Conservation (phyloP, 164 flowering plant genomes). For the Magnolia kwangsiensis region DNA sequence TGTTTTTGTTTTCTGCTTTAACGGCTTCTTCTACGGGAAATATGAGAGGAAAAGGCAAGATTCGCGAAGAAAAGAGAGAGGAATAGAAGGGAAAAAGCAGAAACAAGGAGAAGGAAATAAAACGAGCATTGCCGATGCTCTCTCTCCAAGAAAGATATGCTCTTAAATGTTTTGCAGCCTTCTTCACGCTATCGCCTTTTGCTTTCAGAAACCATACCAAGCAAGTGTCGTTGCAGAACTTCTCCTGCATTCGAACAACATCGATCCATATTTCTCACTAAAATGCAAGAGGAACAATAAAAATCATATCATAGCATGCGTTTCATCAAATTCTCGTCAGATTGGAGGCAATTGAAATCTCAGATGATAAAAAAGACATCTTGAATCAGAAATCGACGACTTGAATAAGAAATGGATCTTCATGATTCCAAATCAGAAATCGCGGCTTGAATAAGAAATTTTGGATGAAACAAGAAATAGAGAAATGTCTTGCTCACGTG, state of each 20-base stretch:
- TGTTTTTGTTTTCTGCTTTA: constrained; percentile 17
- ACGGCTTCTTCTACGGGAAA: constrained; percentile 19
- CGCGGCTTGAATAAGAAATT: too few relatives aligned
- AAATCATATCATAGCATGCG: neutral
- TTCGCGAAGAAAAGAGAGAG: constrained; percentile 23
- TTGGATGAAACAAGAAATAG: neutral
- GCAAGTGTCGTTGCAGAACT: constrained; percentile 76
- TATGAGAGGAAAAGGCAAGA: constrained; percentile 29
- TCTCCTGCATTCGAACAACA: constrained; percentile 52
- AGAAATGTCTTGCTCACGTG: constrained; percentile 43
- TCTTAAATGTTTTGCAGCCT: constrained; percentile 78
- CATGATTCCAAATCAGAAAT: too few relatives aligned
- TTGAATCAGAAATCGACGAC: neutral
- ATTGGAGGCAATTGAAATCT: neutral
- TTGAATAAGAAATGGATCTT: too few relatives aligned
- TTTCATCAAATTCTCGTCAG: neutral
- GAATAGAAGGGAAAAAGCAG: constrained; percentile 12
- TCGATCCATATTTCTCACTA: neutral
- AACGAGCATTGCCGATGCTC: constrained; percentile 43
- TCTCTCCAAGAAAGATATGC: constrained; percentile 93
- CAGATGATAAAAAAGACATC: neutral
- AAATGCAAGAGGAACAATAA: neutral
- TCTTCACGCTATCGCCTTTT: constrained; percentile 87
- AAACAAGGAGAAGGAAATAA: neutral
- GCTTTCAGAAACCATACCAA: constrained; percentile 77